Evolutionary conservation across 139 green algal species (phyloP), one percentile per base, ranked within the genome.

Genomic region (Astrephomene gubernaculifera): DNA sequence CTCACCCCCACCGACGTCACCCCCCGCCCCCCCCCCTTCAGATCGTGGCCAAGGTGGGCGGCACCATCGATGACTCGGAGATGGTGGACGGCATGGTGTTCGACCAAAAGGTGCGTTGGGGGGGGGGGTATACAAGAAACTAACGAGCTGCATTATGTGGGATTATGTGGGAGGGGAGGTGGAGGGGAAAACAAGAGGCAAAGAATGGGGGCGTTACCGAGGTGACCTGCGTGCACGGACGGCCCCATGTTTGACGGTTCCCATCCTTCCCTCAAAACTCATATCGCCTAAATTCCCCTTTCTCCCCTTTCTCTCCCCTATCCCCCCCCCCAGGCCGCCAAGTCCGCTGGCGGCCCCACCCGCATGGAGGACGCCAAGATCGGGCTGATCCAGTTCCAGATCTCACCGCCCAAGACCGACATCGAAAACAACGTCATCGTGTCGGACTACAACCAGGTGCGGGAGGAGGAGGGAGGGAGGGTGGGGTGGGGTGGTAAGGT

Each of bases 351-450:
- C 45, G 97, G 97, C 4, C 97, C 96, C n/a, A 96, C 93, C 33
- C 89, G 92, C 25, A 90, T 99, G 35, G 96, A 98, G 86, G 97
- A 98, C 72, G 97, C 98, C 67, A 76, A 89, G 92, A 96, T 99
- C 24, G 97, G 88, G 7, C 93, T 99, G 9, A 97, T 99, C 60
- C 93, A 96, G 88, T 99, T 99, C 89, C 96, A 95, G 79, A 92
- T 99, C 45, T 98, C 95, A 2, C 98, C 98, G 24, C 98, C 98
- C 39, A 99, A 99, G 92, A 96, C 96, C 2, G 98, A 99, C 89
- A 91, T 99, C 14, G 98, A 99, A 91, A 99, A 98, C 90, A 99
- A 97, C 86, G 97, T 99, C 4, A 89, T 99, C 27, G 91, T 99
- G 67, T 93, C 82, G n/a, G 96, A 98, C 92, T 98, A 98, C 89